These are phyloP conservation scores for Alternaria sp. DNA, from an alignment of 2,329 filamentous ascomycete genomes.

Conservation along the genomic window DNA sequence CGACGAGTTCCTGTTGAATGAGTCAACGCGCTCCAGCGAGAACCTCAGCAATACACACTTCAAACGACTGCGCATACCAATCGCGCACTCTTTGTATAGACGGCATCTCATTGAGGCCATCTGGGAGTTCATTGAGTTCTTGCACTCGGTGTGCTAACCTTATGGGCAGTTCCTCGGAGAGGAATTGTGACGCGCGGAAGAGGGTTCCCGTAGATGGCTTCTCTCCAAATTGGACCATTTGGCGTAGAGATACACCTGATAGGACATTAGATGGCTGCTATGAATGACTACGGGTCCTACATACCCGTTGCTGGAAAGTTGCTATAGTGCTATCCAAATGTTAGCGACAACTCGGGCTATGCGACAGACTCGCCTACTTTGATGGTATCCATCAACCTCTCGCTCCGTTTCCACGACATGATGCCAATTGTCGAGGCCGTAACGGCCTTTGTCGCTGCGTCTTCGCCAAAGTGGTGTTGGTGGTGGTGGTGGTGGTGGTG, in stretches of 20 bases:
- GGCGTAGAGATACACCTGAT: conserved; percentile 74
- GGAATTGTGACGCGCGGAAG: conserved; percentile 96
- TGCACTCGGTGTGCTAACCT: conserved; percentile 95
- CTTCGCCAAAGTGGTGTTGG: conserved; percentile 42
- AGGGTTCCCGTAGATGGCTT: conserved; percentile 89
- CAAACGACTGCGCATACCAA: conserved; percentile 99
- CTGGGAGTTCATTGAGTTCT: conserved; percentile 88
- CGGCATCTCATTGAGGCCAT: conserved; percentile 97
- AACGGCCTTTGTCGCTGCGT: conserved; percentile 41
- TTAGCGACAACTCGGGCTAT: conserved; percentile 32
- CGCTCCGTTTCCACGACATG: conserved; percentile 95
- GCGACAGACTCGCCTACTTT: conserved; percentile 54
- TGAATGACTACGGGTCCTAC: conserved; percentile 68
- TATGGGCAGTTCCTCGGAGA: conserved; percentile 97
- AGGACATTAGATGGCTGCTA: conserved; percentile 24
- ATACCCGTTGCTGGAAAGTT: conserved; percentile 96
- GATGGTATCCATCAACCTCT: conserved; percentile 95
- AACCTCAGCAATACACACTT: conserved; percentile 67
- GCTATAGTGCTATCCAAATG: conserved; percentile 73
- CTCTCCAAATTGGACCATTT: conserved; percentile 99
- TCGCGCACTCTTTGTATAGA: conserved; percentile 94
- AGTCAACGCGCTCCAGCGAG: conserved; percentile 33
- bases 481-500: conserved; percentile 10
- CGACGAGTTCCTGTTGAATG: conserved; percentile 82
- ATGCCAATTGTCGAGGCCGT: conserved; percentile 51